Evolutionary conservation across 2,329 filamentous ascomycete species (phyloP).

Genomic region (Mycosphaerella sp.): DNA sequence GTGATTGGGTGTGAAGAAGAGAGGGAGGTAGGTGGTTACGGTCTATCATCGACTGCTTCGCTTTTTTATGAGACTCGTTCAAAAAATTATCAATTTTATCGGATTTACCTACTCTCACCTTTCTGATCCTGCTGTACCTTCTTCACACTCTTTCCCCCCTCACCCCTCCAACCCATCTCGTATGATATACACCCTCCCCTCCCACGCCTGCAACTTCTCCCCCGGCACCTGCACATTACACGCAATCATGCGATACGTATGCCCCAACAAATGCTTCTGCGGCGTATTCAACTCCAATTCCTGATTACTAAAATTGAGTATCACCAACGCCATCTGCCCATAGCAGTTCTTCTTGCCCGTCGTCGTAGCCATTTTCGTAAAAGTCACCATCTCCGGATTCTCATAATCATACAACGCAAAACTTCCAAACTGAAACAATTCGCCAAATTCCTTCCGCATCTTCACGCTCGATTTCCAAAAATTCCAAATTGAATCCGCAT

Average conservation of each 20-base stretch:
- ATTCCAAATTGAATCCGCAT: constrained; percentile 49
- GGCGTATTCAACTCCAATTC: constrained; percentile 20
- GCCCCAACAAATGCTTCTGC: constrained; percentile 19
- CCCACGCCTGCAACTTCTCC: constrained; percentile 30
- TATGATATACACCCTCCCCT: constrained; percentile 35
- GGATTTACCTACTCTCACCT: neutral
- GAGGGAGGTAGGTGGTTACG: too few relatives aligned
- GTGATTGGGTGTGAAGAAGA: too few relatives aligned
- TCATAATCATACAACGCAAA: constrained; percentile 52
- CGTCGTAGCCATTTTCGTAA: constrained; percentile 30
- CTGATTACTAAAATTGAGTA: constrained; percentile 36
- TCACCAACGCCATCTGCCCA: constrained; percentile 30
- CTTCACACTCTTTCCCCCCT: neutral
- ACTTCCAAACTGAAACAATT: constrained; percentile 62
- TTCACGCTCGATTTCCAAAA: constrained; percentile 51
- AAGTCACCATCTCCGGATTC: constrained; percentile 49
- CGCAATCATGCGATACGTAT: constrained; percentile 39
- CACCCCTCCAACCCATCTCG: constrained; percentile 7
- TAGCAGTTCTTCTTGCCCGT: neutral
- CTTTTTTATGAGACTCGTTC: too few relatives aligned
- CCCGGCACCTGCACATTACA: constrained; percentile 33
- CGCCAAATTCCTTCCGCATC: constrained; percentile 53
- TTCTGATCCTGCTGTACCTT: constrained; percentile 11
- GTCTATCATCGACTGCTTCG: too few relatives aligned
- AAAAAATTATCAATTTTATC: too few relatives aligned